Percentiles rank a stretch among this genome's conserved stretches.
Conservation (phyloP, 768 basidiomycete genomes). For the Auriscalpium orientale region DNA sequence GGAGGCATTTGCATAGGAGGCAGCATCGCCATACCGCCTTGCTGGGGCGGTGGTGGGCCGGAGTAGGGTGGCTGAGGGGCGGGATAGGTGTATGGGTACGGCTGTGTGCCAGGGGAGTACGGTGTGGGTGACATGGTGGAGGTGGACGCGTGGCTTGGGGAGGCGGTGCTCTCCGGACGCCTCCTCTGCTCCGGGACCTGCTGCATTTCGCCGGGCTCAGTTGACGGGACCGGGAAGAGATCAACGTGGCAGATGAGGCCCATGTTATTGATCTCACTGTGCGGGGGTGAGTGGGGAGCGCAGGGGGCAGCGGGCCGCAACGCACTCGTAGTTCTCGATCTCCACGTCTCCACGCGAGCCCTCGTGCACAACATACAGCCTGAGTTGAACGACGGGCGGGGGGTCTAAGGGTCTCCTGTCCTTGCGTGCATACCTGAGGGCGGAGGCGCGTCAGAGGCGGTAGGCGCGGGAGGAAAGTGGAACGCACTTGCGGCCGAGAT, state of each 20-base stretch:
- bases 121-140: conserved; percentile 14
- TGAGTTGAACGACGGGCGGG: conserved; percentile 19
- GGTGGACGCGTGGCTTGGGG: conserved; percentile 11
- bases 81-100: conserved; percentile 15
- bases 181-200: conserved; percentile 4
- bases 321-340: conserved; percentile 13
- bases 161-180: background rate
- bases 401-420: conserved; percentile 21
- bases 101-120: conserved; percentile 13
- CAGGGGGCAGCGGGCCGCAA: background rate
- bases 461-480: background rate
- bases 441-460: background rate
- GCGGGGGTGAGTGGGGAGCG: background rate
- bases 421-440: conserved; percentile 17
- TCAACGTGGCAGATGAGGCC: conserved; percentile 76
- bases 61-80: conserved; percentile 13
- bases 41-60: background rate
- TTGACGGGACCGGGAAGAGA: conserved; percentile 48
- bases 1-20: conserved; percentile 3
- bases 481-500: conserved; percentile 26
- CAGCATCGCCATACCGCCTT: background rate
- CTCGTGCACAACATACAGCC: conserved; percentile 14
- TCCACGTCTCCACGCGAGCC: conserved; percentile 9
- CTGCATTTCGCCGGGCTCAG: conserved; percentile 7
- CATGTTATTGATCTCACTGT: conserved; percentile 51